phyloP scores from a whole-genome alignment of 345 rosid genomes.

The Gynandropsis gynandra region DNA sequence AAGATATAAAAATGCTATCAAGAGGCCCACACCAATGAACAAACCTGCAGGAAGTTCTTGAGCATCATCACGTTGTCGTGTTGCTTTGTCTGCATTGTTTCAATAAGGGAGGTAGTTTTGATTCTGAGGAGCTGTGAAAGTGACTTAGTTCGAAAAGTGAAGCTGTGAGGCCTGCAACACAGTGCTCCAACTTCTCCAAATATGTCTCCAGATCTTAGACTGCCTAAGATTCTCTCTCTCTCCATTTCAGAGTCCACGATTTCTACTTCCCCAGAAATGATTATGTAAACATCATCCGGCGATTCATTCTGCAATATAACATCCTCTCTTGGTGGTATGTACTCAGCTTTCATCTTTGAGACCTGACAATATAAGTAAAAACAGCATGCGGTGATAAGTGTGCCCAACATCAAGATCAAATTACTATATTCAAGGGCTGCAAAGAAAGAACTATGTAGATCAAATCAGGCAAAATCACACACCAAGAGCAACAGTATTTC shows the following conservation, averaged over 20 bases:
- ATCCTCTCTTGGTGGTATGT: conserved; percentile 88
- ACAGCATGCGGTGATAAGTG: background rate
- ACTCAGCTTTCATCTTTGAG: conserved; percentile 81
- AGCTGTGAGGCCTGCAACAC: conserved; percentile 62
- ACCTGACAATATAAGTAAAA: conserved; percentile 38
- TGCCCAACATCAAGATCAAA: background rate
- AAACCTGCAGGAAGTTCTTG: conserved; percentile 70
- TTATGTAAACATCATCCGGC: conserved; percentile 76
- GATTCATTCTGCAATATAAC: conserved; percentile 76
- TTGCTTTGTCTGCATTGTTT: conserved; percentile 60
- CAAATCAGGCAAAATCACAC: conserved; percentile 1
- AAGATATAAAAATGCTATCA: background rate
- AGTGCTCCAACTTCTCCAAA: conserved; percentile 90
- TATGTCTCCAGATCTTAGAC: conserved; percentile 53
- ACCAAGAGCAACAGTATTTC: conserved; percentile 65
- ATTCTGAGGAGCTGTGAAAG: conserved; percentile 74
- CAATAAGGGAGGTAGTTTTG: conserved; percentile 53
- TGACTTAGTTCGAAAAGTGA: conserved; percentile 63
- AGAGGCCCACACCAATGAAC: background rate
- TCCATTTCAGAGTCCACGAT: conserved; percentile 53
- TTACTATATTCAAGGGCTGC: no score
- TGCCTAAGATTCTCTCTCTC: conserved; percentile 49
- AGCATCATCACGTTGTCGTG: conserved; percentile 58
- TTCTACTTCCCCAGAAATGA: conserved; percentile 79
- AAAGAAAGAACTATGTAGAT: no score